These are phyloP conservation scores for Porogramme epimiltina DNA, from an alignment of 1,284 basidiomycete genomes.

Conservation along the genomic window DNA sequence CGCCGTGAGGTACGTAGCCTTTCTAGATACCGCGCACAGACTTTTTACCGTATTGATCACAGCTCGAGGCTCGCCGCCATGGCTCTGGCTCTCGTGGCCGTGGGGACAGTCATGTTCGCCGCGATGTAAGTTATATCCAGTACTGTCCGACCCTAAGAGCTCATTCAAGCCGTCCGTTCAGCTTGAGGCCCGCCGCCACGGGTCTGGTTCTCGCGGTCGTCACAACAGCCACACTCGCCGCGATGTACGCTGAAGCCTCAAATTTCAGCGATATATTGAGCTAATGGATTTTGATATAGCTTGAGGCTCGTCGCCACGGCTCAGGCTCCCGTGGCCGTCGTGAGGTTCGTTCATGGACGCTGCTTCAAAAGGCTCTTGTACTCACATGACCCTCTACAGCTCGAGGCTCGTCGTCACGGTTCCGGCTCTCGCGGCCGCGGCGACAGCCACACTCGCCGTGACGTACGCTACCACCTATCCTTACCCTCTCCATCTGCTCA, in stretches of 20 bases:
- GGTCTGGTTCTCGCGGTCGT: slow-evolving; percentile 21
- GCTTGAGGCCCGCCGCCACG: slow-evolving; percentile 9
- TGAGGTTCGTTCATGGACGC: too few relatives aligned
- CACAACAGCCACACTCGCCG: slow-evolving; percentile 11
- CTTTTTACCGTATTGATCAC: not conserved
- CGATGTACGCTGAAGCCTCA: not conserved
- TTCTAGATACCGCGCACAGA: not conserved
- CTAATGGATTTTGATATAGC: not conserved
- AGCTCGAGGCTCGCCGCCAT: slow-evolving; percentile 10
- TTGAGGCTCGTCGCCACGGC: slow-evolving; percentile 10
- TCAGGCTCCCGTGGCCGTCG: slow-evolving; percentile 5
- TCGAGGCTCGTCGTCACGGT: slow-evolving; percentile 13
- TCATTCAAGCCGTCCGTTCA: too few relatives aligned
- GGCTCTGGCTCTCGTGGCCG: slow-evolving; percentile 17
- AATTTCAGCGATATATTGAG: not conserved
- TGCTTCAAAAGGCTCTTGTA: not conserved
- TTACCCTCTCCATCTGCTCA: too few relatives aligned
- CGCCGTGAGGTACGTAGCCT: not conserved
- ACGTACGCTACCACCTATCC: not conserved
- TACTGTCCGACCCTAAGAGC: too few relatives aligned
- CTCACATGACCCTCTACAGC: not conserved
- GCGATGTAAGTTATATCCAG: not conserved
- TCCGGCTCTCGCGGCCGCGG: slow-evolving; percentile 7
- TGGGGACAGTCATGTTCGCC: slow-evolving; percentile 3
- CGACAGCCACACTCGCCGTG: slow-evolving; percentile 4